Conservation (phyloP, 352 stramenopile species). For the Pythium dissotocum region DNA sequence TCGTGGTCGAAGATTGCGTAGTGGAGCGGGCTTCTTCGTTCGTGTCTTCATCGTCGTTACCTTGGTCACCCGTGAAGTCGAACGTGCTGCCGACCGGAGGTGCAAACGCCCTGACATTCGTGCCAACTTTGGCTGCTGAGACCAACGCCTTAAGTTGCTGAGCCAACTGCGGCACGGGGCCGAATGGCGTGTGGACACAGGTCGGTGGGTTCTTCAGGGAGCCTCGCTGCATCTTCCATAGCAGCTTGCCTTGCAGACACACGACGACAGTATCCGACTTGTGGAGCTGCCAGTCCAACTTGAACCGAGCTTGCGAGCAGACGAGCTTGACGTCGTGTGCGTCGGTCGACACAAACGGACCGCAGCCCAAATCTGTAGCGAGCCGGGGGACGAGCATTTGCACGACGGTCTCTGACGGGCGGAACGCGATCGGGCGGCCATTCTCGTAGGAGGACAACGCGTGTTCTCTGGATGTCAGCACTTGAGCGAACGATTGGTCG, state of each 20-base stretch:
- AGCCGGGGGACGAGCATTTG: constrained; percentile 14
- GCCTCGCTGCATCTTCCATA: constrained; percentile 33
- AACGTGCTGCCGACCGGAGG: constrained; percentile 8
- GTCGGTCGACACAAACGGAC: constrained; percentile 3
- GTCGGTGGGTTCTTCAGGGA: constrained; percentile 28
- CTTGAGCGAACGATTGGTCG: not conserved
- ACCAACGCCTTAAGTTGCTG: not conserved
- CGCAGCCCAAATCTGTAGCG: constrained; percentile 10
- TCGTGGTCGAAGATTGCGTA: not conserved
- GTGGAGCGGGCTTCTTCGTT: not conserved
- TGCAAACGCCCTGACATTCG: not conserved
- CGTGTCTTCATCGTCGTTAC: constrained; percentile 19
- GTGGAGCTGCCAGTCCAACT: constrained; percentile 47
- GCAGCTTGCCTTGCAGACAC: constrained; percentile 32
- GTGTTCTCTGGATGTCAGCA: not conserved
- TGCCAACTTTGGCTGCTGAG: constrained; percentile 7
- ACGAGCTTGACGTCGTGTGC: constrained; percentile 23
- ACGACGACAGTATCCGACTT: constrained; percentile 43
- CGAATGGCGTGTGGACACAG: constrained; percentile 27
- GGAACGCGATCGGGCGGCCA: constrained; percentile 2
- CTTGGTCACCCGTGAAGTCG: constrained; percentile 33
- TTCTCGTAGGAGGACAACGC: not conserved
- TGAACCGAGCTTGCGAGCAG: constrained; percentile 6
- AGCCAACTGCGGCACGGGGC: not conserved
- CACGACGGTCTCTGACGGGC: not conserved